These are phyloP conservation scores for Davidsoniella eucalypti DNA, from an alignment of 2,329 filamentous ascomycete genomes.

Conservation along the genomic window DNA sequence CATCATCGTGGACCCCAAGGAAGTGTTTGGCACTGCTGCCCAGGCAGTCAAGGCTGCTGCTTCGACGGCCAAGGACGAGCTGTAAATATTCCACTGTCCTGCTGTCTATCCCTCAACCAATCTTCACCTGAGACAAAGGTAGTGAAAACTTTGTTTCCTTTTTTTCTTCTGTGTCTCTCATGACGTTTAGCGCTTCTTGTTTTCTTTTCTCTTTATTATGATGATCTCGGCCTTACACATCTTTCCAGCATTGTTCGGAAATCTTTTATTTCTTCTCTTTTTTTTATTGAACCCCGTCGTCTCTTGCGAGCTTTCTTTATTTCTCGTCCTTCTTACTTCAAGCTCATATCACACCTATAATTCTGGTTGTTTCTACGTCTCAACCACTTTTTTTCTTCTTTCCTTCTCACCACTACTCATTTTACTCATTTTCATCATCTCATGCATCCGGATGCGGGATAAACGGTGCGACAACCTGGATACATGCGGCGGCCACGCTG, in stretches of 20 bases:
- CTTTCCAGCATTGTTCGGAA: no score
- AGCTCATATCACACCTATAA: conserved; percentile 1
- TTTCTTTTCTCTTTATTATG: conserved; percentile 6
- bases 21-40: background rate
- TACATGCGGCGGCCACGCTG: background rate
- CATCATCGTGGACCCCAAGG: background rate
- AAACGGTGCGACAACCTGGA: background rate
- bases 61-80: conserved; percentile 9
- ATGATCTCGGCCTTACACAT: background rate
- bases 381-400: background rate
- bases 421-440: conserved; percentile 3
- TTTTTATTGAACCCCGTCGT: background rate
- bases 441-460: background rate
- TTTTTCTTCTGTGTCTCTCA: background rate
- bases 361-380: background rate
- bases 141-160: background rate
- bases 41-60: background rate
- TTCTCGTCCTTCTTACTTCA: no score
- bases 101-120: background rate
- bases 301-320: no score
- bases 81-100: conserved; percentile 2
- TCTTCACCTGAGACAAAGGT: background rate
- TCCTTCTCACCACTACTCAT: background rate
- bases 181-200: background rate
- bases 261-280: conserved; percentile 4